A percentile compares a stretch with the other conserved stretches of the same genome.
These are phyloP conservation scores for Scutellaria barbata DNA, from an alignment of 257 asterid species.

Conservation along the genomic window DNA sequence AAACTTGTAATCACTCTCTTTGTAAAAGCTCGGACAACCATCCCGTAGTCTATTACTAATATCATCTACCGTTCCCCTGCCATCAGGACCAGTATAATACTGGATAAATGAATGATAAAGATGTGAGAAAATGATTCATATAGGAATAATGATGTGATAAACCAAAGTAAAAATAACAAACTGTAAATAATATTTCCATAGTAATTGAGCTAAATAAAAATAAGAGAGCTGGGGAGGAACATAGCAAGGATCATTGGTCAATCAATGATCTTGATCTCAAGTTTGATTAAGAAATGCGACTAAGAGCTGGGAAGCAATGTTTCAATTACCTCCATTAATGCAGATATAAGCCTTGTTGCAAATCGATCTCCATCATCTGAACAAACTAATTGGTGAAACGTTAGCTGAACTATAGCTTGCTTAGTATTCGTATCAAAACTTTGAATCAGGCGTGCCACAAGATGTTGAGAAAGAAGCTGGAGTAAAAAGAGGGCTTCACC, in stretches of 20 bases:
- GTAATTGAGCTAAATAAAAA: conserved; percentile 16
- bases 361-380: conserved; percentile 85
- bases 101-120: conserved; percentile 51
- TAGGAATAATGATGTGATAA: conserved; percentile 23
- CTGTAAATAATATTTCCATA: conserved; percentile 4
- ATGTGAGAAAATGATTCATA: conserved; percentile 40
- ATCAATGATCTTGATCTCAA: conserved; percentile 16
- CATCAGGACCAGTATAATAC: conserved; percentile 97
- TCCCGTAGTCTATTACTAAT: conserved; percentile 80
- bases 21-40: conserved; percentile 95
- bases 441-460: conserved; percentile 74
- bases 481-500: conserved; percentile 85
- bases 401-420: conserved; percentile 72
- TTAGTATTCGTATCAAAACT: conserved; percentile 68
- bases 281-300: conserved; percentile 25
- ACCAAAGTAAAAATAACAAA: conserved; percentile 27
- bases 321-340: conserved; percentile 85
- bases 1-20: conserved; percentile 92
- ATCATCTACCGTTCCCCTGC: conserved; percentile 98
- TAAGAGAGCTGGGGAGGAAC: not conserved
- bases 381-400: conserved; percentile 91
- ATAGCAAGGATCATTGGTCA: not conserved
- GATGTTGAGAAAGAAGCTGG: conserved; percentile 87
- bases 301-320: conserved; percentile 5
- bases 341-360: conserved; percentile 86